A percentile compares a stretch with the other conserved stretches of the same genome.
These are phyloP conservation scores for Climacium dendroides DNA, from an alignment of 225 moss, liverwort and hornwort species.

Conservation along the genomic window DNA sequence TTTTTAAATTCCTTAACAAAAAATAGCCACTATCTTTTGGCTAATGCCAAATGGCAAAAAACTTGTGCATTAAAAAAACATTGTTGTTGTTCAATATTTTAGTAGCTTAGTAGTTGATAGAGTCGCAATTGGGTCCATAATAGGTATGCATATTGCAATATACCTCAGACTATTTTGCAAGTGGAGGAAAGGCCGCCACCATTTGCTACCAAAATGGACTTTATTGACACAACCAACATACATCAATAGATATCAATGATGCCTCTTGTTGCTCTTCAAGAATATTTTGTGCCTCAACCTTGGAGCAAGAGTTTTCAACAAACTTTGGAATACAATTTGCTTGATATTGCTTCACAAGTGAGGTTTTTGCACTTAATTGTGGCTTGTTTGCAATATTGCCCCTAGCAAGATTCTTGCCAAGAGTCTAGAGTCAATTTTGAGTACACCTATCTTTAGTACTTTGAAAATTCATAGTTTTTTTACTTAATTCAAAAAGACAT, in stretches of 20 bases:
- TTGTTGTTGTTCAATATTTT: neutral
- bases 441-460: neutral
- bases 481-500: neutral
- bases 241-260: neutral
- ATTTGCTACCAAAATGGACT: neutral
- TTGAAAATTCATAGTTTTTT: neutral
- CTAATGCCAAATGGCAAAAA: no score
- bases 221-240: neutral
- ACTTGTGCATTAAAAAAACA: no score
- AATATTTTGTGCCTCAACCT: neutral
- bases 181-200: neutral
- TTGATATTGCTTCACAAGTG: fast-evolving
- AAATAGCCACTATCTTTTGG: no score
- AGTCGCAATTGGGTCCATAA: neutral
- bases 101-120: neutral
- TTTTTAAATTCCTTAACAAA: no score
- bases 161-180: neutral
- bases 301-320: neutral
- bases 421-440: neutral
- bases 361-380: neutral
- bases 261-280: neutral
- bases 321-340: neutral
- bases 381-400: neutral
- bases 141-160: neutral
- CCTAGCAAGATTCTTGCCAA: neutral